A percentile compares a stretch with the other conserved stretches of the same genome.
These are phyloP conservation scores for Irpex rosettiformis DNA, from an alignment of 1,284 basidiomycete species.

Conservation along the genomic window DNA sequence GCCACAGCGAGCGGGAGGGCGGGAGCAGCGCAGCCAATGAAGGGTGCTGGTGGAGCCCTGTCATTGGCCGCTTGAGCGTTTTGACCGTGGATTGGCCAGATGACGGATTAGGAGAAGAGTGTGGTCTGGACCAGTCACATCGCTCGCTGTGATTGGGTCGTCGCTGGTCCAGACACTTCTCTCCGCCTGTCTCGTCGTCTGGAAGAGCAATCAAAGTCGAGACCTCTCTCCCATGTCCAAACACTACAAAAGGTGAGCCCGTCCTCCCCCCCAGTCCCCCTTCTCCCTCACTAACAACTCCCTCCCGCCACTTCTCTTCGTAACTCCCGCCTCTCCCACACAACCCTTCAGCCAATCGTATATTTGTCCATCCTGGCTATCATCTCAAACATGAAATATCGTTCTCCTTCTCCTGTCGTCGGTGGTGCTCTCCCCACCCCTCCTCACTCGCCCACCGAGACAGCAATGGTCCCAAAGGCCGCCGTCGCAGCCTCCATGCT, in stretches of 20 bases:
- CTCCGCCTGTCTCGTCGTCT: constrained; percentile 5
- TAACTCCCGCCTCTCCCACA: neutral
- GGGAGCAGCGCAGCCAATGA: neutral
- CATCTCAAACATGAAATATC: constrained; percentile 11
- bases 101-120: constrained; percentile 1
- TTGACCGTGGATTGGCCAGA: constrained; percentile 2
- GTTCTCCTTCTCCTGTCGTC: constrained; percentile 7
- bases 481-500: constrained; percentile 27
- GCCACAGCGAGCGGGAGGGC: neutral
- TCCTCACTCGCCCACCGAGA: constrained; percentile 10
- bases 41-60: neutral
- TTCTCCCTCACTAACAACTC: constrained; percentile 2
- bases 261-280: neutral
- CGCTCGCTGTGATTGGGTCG: constrained; percentile 2
- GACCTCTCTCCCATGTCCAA: neutral
- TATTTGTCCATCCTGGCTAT: neutral
- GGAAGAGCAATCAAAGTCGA: constrained; percentile 6
- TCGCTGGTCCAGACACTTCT: constrained; percentile 4
- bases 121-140: constrained; percentile 2
- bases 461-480: neutral
- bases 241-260: neutral
- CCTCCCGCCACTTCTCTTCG: constrained; percentile 3
- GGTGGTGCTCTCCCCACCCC: constrained; percentile 13
- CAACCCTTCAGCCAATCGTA: neutral
- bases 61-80: neutral